Evolutionary conservation across 345 rosid genomes (phyloP), one percentile per base, ranked within the genome.

Genomic region (Pelargonium nanum): DNA sequence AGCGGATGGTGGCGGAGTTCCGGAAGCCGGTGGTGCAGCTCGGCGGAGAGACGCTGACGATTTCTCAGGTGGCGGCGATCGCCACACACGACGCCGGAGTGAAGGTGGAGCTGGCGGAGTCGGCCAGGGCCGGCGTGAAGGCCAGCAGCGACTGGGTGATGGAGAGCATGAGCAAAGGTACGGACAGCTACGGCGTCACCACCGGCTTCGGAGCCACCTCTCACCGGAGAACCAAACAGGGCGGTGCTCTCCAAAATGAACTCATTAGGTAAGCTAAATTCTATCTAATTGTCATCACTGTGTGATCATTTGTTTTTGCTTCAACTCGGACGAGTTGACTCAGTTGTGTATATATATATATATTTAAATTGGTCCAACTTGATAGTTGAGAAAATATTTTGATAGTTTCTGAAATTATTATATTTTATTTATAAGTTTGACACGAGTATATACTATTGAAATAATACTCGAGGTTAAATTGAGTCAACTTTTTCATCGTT

Each of bases 191-290:
- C 54, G 93, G 96, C 21, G 80, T 85, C 26, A 88, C 90, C 8
- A 88, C 93, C 3, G 90, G 96, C 44, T 88, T 88, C 26, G 90
- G 93, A 22, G 86, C 88, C 22, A 84, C 84, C 48, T 82, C 86
- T 13, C 93, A 84, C 52, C 61, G 90, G 24, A 68, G 96, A 59
- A 88, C 96, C 72, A 80, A 80, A 44, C 64, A 88, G 64, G 93
- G 88, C 4, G 81, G 62, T 45, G 87, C 93, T 54, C 83, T 88
- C 15, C 93, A 88, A 63, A 76, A 68, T 51, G 90, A 85, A 56
- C 93, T 88, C 40, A 82, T 88, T 58, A 82, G 96, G 96, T 88
- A 55, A 67, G 48, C 12, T 23, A 22, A 40, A 24, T 32, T 13
- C 23, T 17, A 7, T 1, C 23, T 20, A 1, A 6, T 53, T 13